Conservation (phyloP, 441 rosid species). For the Erysimum cheiri region DNA sequence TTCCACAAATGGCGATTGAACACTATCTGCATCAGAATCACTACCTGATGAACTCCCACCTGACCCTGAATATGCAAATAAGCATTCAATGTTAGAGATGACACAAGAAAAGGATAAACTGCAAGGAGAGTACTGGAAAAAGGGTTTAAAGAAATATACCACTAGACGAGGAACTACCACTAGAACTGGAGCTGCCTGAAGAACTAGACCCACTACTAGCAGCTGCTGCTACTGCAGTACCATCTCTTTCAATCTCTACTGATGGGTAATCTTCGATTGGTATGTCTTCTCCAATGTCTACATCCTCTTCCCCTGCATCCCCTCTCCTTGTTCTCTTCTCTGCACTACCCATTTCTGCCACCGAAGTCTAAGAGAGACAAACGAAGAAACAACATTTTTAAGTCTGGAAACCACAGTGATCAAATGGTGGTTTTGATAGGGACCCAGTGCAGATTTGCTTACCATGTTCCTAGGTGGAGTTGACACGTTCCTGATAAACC, state of each 20-base stretch:
- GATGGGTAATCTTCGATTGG: constrained; percentile 86
- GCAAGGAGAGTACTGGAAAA: background rate
- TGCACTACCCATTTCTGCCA: constrained; percentile 55
- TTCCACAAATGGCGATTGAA: constrained; percentile 55
- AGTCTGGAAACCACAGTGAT: background rate
- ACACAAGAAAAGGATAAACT: background rate
- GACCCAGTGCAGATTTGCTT: background rate
- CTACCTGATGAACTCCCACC: constrained; percentile 88
- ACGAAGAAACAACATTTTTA: background rate
- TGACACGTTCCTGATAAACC: constrained; percentile 53
- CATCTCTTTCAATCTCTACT: constrained; percentile 90
- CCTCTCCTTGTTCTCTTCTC: constrained; percentile 73
- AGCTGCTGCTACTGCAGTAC: constrained; percentile 60
- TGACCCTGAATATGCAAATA: constrained; percentile 75
- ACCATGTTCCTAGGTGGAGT: constrained; percentile 55
- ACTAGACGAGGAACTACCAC: constrained; percentile 85
- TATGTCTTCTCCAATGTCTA: constrained; percentile 95
- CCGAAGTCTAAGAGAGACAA: constrained; percentile 32
- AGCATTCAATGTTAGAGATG: background rate
- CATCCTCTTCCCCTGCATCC: constrained; percentile 81
- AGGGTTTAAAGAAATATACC: constrained; percentile 47
- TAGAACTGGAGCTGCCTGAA: constrained; percentile 72
- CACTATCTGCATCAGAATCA: constrained; percentile 83
- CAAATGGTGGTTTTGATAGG: background rate
- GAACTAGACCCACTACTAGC: constrained; percentile 73